Conservation (phyloP, 169 alveolate species). For the Cryptosporidium sp. region DNA sequence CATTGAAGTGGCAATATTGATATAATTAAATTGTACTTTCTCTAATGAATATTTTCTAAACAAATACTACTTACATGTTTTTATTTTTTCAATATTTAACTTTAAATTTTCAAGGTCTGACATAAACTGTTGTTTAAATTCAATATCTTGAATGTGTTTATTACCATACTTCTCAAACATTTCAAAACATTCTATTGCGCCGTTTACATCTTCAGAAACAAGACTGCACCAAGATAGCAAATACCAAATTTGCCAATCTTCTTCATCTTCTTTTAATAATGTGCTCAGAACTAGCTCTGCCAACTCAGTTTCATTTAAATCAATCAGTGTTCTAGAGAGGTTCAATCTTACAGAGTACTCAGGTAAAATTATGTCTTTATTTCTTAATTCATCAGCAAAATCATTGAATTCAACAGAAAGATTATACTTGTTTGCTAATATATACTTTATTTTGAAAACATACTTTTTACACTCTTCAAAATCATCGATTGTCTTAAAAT, state of each 20-base stretch:
- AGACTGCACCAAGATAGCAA: slow-evolving; percentile 53
- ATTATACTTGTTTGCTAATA: slow-evolving; percentile 20
- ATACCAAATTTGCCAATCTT: slow-evolving; percentile 76
- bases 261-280: slow-evolving; percentile 56
- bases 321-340: slow-evolving; percentile 64
- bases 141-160: slow-evolving; percentile 51
- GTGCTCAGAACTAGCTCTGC: slow-evolving; percentile 46
- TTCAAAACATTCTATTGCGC: slow-evolving; percentile 40
- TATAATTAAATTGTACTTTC: not conserved
- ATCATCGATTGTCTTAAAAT: slow-evolving; percentile 52
- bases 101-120: slow-evolving; percentile 44
- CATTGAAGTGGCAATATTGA: not conserved
- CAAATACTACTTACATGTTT: not conserved
- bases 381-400: not conserved
- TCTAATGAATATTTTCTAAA: not conserved
- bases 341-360: slow-evolving; percentile 52
- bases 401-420: not conserved
- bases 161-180: slow-evolving; percentile 31
- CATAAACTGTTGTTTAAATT: slow-evolving; percentile 27
- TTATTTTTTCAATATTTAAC: slow-evolving; percentile 21
- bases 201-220: slow-evolving; percentile 18
- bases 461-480: slow-evolving; percentile 9
- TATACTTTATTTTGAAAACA: slow-evolving; percentile 19
- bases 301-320: slow-evolving; percentile 50
- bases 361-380: slow-evolving; percentile 12